Evolutionary conservation across 2,329 filamentous ascomycete species (phyloP), one percentile per base, ranked within the genome.

Genomic region (Hymenoscyphus scutula): DNA sequence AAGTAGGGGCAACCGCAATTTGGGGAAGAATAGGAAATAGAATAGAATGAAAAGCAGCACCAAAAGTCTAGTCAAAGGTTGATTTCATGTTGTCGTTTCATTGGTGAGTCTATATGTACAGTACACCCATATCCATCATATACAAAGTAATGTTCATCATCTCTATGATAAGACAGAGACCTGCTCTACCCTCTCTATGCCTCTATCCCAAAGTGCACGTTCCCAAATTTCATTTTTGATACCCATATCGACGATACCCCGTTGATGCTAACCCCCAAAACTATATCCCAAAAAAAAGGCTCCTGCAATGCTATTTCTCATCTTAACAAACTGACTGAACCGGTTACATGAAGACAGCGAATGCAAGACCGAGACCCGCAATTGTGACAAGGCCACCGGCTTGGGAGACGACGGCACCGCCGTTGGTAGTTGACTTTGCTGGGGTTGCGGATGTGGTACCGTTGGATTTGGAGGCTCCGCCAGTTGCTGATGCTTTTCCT

Each of bases 291-390:
- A 25, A 25, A 48, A 25, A 10, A 48, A 11, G 8, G 41, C 41
- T 48, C 41, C 41, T 4, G 5, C 8, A 48, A 48, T 48, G 41
- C 45, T 41, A n/a, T 25, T 23, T 13, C n/a, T 19, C 19, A 23
- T 25, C 45, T 10, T 3, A 13, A 19, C 15, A 51, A 51, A 51
- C 45, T 10, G 10, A 13, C 19, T 15, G 23, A 51, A 25, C 45
- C 10, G 32, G 65, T 67, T 71, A 73, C 69, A 72, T 73, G 64
- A 73, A 74, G 27, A 74, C 64, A 25, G 70, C 72, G 62, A 73
- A 72, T 11, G 63, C 66, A 58, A 72, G 63, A 65, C 72, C 67
- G 8, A 74, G 64, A 30, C 72, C 70, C 30, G 69, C 70, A 37
- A 72, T 48, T 6, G 72, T 70, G 38, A 72, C 68, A 27, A 71